Percentiles rank a stretch among this genome's conserved stretches.
Evolutionary conservation across 129 eudicot species (phyloP).

Genomic region (Flaveria ramosissima): DNA sequence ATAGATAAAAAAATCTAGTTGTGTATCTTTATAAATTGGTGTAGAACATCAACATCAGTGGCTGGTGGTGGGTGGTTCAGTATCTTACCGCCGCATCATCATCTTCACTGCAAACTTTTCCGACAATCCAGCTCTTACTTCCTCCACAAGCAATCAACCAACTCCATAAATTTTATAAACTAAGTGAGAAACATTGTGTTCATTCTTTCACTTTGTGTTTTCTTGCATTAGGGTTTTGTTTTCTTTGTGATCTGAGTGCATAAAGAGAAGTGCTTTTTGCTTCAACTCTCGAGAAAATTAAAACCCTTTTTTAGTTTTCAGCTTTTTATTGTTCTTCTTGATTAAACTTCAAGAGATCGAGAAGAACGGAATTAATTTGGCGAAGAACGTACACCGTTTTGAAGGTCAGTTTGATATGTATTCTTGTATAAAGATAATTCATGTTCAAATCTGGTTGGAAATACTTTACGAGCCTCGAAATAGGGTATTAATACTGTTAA

Average conservation of each 20-base stretch:
- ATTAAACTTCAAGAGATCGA: constrained; percentile 18
- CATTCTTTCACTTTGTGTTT: constrained; percentile 27
- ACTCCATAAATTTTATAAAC: constrained; percentile 14
- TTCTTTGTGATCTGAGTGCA: constrained; percentile 32
- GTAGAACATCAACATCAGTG: constrained; percentile 48
- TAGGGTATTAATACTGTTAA: no score
- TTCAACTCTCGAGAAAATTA: constrained; percentile 53
- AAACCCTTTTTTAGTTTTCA: constrained; percentile 23
- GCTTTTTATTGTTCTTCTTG: constrained; percentile 24
- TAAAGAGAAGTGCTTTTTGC: constrained; percentile 29
- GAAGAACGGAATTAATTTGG: constrained; percentile 22
- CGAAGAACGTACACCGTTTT: constrained; percentile 17
- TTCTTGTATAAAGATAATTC: neutral
- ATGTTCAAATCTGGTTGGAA: no score
- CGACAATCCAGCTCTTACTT: constrained; percentile 57
- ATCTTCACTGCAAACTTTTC: constrained; percentile 43
- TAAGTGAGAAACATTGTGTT: constrained; percentile 24
- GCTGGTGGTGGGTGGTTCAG: constrained; percentile 54
- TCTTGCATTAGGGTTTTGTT: constrained; percentile 5
- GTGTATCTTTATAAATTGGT: neutral
- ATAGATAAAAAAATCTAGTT: constrained; percentile 9
- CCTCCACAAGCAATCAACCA: constrained; percentile 22
- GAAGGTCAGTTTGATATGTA: constrained; percentile 22
- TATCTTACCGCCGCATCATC: constrained; percentile 48
- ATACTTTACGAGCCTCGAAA: no score